Evolutionary conservation across 2,329 filamentous ascomycete genomes (phyloP), one percentile per base, ranked within the genome.

Genomic region (Ophiosphaerella herpotricha): DNA sequence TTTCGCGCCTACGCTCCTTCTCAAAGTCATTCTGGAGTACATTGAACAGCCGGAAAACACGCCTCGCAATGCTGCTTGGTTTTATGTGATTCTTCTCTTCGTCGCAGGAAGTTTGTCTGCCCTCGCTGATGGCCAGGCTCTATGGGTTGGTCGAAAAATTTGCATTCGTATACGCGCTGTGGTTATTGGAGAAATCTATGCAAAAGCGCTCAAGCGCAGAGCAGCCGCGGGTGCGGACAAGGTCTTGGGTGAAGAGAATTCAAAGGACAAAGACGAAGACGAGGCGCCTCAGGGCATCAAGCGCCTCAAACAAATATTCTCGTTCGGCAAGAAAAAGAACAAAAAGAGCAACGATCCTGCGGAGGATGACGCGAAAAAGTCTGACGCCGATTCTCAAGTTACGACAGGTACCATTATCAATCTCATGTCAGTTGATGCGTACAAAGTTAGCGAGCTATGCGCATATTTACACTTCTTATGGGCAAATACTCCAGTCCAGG

Each of bases 351-450:
- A 73, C 2, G 72, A 80, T 50, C 77, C 78, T 48, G 64, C 75
- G 29, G 68, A 72, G 40, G 60, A 68, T 18, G 54, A 55, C 34
- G 51, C 58, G 13, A 60, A 65, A 23, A 64, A 67, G 41, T 54
- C 66, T 0, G 61, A 64, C 12, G 70, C 72, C 13, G 87, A 91
- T 54, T 83, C 88, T 50, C 91, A 96, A 75, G 93, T 91, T 34
- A 97, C 94, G 54, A 82, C 95, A 43, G 94, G 95, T 55, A 96
- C 94, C n/a, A 97, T 99, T 66, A 99, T 99, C 78, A 99, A 97
- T 73, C 80, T 99, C 59, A 99, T 99, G 94, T 95, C 94, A 9
- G 95, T 99, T 35, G 95, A 99, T 78, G 97, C 93, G 40, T 97
- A 97, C 84, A 99, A 99, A 77, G 91, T 99, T 47, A 89, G 90